A percentile compares a stretch with the other conserved stretches of the same genome.
These are phyloP conservation scores for Colletotrichum somersetense DNA, from an alignment of 2,329 filamentous ascomycete genomes.

Conservation along the genomic window DNA sequence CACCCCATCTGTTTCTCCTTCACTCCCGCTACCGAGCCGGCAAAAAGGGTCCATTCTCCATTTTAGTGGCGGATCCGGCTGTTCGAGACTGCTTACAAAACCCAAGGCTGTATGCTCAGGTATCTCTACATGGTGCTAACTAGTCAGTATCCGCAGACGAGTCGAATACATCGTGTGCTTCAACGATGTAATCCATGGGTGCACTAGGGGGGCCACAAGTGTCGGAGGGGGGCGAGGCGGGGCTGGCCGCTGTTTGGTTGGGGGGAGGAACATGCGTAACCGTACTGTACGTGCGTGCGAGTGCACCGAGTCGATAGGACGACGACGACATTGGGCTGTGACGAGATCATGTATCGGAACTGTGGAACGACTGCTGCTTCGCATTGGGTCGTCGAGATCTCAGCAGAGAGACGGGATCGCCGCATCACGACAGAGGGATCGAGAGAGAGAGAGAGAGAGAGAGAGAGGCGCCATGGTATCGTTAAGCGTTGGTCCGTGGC, in stretches of 20 bases:
- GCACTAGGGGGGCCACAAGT: neutral
- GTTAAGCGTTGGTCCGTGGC: conserved; percentile 31
- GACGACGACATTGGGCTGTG: conserved; percentile 2
- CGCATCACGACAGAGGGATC: neutral
- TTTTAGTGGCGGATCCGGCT: conserved; percentile 3
- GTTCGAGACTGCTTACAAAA: conserved; percentile 6
- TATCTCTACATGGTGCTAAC: too few species aligned
- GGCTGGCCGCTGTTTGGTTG: neutral
- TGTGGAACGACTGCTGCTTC: conserved; percentile 21
- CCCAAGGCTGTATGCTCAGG: conserved; percentile 5
- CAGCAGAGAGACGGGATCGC: conserved; percentile 27
- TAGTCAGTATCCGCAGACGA: neutral
- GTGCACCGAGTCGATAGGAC: conserved; percentile 1
- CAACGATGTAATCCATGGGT: neutral
- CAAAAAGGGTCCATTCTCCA: neutral
- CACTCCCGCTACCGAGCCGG: neutral
- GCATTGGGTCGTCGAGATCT: conserved; percentile 12
- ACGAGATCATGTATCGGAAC: neutral
- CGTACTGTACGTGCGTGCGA: neutral
- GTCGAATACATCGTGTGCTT: neutral
- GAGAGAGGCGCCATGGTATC: neutral
- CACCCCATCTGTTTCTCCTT: conserved; percentile 3
- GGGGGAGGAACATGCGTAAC: too few species aligned
- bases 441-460: neutral
- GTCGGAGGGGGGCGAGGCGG: neutral